Evolutionary conservation across 2,329 filamentous ascomycete genomes (phyloP).

Genomic region (Tricladium varicosporioides): DNA sequence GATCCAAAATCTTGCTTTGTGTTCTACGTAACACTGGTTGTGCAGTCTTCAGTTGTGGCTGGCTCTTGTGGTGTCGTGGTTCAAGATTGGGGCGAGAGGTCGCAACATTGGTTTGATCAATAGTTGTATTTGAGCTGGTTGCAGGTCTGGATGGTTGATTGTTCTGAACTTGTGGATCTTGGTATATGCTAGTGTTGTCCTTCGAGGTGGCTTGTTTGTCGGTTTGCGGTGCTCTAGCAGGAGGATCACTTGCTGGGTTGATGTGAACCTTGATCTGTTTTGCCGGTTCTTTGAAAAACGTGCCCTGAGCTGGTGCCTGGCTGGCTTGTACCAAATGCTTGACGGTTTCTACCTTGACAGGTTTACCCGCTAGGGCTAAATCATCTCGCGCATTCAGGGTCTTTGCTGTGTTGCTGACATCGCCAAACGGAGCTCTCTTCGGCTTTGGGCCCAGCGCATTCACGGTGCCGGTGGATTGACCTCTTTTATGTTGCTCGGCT

Average conservation of each 20-base stretch:
- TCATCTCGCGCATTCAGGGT: conserved; percentile 52
- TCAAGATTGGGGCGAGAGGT: conserved; percentile 9
- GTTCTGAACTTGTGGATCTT: conserved; percentile 43
- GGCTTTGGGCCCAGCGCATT: conserved; percentile 27
- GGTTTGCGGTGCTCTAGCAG: conserved; percentile 25
- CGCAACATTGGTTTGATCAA: no score
- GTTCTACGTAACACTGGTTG: conserved; percentile 25
- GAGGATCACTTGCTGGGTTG: conserved; percentile 30
- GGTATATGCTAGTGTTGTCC: conserved; percentile 52
- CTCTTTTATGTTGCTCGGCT: conserved; percentile 66
- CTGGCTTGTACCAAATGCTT: conserved; percentile 26
- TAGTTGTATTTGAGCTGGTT: conserved; percentile 20
- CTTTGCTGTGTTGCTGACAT: conserved; percentile 69
- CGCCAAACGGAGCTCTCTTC: conserved; percentile 78
- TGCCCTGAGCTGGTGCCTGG: conserved; percentile 21
- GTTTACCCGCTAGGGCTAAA: conserved; percentile 47
- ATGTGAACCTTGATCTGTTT: conserved; percentile 13
- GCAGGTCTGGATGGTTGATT: conserved; percentile 8
- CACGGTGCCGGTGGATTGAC: conserved; percentile 69
- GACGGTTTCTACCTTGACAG: conserved; percentile 24
- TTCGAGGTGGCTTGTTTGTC: conserved; percentile 42
- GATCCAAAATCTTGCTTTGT: conserved; percentile 25
- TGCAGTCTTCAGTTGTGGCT: conserved; percentile 28
- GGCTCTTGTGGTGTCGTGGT: conserved; percentile 31
- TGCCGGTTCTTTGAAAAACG: conserved; percentile 8